Percentiles rank a stretch among this genome's conserved stretches.
phyloP scores from a whole-genome alignment of 2,329 filamentous ascomycete genomes.

The Claviceps maximensis region DNA sequence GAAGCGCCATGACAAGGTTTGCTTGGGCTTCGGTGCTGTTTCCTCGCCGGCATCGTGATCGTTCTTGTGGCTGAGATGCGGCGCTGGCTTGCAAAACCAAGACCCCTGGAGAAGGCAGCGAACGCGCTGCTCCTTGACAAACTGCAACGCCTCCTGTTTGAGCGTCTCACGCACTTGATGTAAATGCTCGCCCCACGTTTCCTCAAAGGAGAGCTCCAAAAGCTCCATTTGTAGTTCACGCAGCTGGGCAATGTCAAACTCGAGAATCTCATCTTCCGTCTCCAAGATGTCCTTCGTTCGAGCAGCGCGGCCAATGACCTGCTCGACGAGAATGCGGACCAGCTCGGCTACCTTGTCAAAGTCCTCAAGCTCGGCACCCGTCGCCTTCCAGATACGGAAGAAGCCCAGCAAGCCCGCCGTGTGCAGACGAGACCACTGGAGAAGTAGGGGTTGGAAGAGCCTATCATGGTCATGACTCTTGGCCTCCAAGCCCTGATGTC shows the following conservation, averaged over 20 bases:
- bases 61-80: constrained; percentile 18
- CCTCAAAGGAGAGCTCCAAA: constrained; percentile 80
- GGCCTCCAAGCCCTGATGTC: constrained; percentile 59
- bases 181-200: constrained; percentile 85
- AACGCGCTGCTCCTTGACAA: constrained; percentile 93
- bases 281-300: constrained; percentile 75
- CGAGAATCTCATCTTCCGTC: constrained; percentile 76
- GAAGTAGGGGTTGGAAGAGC: constrained; percentile 70
- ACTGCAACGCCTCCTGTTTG: constrained; percentile 81
- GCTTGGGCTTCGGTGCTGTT: constrained; percentile 28
- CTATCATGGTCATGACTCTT: constrained; percentile 80
- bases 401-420: constrained; percentile 76
- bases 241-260: constrained; percentile 67
- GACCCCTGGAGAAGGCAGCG: constrained; percentile 76
- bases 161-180: constrained; percentile 84
- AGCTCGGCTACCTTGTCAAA: constrained; percentile 90
- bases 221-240: constrained; percentile 88
- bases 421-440: constrained; percentile 90
- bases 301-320: constrained; percentile 69
- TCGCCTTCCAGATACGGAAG: constrained; percentile 84
- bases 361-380: constrained; percentile 71
- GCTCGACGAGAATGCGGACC: constrained; percentile 77
- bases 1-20: constrained; percentile 54
- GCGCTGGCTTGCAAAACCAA: constrained; percentile 58
- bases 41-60: constrained; percentile 12